phyloP scores from a whole-genome alignment of 352 stramenopile species.

The Globisporangium irregulare region DNA sequence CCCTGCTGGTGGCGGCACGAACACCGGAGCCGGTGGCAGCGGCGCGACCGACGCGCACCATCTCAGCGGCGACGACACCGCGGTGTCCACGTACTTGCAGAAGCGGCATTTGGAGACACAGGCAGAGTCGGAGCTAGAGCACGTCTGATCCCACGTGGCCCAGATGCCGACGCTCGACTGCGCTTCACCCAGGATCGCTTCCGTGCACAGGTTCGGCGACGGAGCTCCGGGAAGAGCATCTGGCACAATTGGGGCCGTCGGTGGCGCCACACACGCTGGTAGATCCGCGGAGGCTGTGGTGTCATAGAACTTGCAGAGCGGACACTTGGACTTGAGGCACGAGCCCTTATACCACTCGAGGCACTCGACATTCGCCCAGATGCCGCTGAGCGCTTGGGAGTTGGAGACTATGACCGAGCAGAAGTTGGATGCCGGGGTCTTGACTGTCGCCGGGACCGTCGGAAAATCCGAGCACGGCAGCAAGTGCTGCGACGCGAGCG shows the following conservation, averaged over 20 bases:
- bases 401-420: slow-evolving; percentile 7
- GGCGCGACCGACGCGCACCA: slow-evolving; percentile 8
- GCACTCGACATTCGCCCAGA: slow-evolving; percentile 17
- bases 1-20: background rate
- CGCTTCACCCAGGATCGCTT: slow-evolving; percentile 6
- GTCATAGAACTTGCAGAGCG: slow-evolving; percentile 13
- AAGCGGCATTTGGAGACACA: slow-evolving; percentile 16
- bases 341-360: slow-evolving; percentile 9
- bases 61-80: slow-evolving; percentile 4
- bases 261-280: slow-evolving; percentile 1
- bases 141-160: slow-evolving; percentile 14
- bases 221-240: background rate
- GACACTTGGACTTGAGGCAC: slow-evolving; percentile 12
- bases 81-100: slow-evolving; percentile 14
- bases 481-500: slow-evolving; percentile 2
- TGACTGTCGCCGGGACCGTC: background rate
- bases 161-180: slow-evolving; percentile 14
- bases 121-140: background rate
- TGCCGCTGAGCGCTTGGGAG: slow-evolving; percentile 12
- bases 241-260: background rate
- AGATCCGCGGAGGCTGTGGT: slow-evolving; percentile 2
- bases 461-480: slow-evolving; percentile 8
- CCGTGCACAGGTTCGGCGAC: slow-evolving; percentile 8
- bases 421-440: slow-evolving; percentile 5
- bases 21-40: slow-evolving; percentile 1